Conservation (phyloP, 2,329 filamentous ascomycete species). For the Colletotrichum cordylinicola region DNA sequence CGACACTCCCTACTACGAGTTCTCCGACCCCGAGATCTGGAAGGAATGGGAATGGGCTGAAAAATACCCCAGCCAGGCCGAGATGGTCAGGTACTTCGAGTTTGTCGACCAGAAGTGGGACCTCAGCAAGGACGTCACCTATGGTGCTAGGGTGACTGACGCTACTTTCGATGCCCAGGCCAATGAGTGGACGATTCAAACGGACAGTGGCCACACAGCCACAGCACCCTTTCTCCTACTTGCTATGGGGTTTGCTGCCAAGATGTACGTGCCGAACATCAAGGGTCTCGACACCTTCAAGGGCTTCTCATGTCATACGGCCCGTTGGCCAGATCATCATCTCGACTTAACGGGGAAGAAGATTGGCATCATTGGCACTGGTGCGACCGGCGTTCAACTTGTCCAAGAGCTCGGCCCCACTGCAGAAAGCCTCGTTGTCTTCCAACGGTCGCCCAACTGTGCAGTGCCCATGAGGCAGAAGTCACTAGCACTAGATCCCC, state of each 20-base stretch:
- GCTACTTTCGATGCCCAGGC: conserved; percentile 41
- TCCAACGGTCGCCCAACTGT: conserved; percentile 26
- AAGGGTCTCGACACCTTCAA: conserved; percentile 29
- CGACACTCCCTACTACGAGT: conserved; percentile 30
- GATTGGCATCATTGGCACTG: conserved; percentile 24
- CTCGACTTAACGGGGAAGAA: neutral
- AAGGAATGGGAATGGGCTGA: conserved; percentile 45
- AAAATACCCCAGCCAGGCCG: conserved; percentile 34
- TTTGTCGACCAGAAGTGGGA: conserved; percentile 45
- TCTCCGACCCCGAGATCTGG: conserved; percentile 33
- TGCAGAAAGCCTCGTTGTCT: conserved; percentile 21
- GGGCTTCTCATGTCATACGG: neutral
- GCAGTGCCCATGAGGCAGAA: neutral
- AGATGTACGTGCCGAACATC: conserved; percentile 39
- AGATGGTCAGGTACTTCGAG: conserved; percentile 48
- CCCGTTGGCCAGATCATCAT: neutral
- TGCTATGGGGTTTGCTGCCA: conserved; percentile 45
- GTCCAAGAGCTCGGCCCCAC: conserved; percentile 25
- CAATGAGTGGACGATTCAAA: conserved; percentile 42
- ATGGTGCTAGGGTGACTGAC: conserved; percentile 42
- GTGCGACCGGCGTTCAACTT: conserved; percentile 24
- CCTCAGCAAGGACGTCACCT: conserved; percentile 45
- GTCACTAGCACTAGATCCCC: neutral
- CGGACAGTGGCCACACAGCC: conserved; percentile 35
- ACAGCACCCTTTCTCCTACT: conserved; percentile 42